Evolutionary conservation across 495 filamentous ascomycete species (phyloP).

Genomic region (Penicillium pulvis): DNA sequence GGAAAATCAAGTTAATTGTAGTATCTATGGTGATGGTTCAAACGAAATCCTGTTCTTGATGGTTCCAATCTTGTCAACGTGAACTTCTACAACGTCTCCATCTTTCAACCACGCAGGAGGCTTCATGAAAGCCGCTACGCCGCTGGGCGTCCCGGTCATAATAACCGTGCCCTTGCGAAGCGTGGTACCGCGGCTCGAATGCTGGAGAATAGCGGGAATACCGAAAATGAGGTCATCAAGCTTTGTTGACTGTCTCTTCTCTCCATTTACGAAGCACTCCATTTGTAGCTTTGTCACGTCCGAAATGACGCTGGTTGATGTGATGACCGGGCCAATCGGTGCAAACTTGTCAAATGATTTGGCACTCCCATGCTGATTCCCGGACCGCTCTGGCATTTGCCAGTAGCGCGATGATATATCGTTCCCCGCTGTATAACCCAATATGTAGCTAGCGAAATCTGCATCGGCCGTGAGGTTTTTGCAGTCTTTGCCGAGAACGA

Average conservation of each 20-base stretch:
- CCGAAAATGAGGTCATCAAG: neutral
- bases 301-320: neutral
- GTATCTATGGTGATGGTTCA: too few species aligned
- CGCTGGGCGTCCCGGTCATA: neutral
- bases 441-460: too few species aligned
- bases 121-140: neutral
- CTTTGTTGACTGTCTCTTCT: neutral
- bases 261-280: neutral
- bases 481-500: too few species aligned
- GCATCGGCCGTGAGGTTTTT: too few species aligned
- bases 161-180: neutral
- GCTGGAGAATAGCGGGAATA: neutral
- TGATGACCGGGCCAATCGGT: neutral
- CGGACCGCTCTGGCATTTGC: neutral
- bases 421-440: too few species aligned
- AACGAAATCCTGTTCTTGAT: too few species aligned
- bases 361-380: neutral
- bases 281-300: neutral
- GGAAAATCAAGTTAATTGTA: too few species aligned
- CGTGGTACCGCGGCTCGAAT: neutral
- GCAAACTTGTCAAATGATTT: neutral
- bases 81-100: too few species aligned
- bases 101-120: too few species aligned
- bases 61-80: too few species aligned
- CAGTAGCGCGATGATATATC: too few species aligned